Base-by-base conservation (phyloP, 495 filamentous ascomycete species). In the Penicillium herquei region DNA sequence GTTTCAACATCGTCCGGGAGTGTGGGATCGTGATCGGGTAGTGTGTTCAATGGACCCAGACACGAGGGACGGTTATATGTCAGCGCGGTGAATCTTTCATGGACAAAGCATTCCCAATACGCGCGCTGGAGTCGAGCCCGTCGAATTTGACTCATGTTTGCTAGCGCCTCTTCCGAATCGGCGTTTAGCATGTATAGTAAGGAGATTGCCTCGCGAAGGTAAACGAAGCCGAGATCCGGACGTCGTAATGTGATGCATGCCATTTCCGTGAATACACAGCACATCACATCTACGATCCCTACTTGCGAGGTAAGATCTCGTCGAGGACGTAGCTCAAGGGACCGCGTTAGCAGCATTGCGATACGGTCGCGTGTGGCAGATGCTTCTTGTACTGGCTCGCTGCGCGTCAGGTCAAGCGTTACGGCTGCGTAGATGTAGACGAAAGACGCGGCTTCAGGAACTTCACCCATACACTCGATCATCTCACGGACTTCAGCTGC, bases 71-170 rank as follows among this genome's bases (percentile, higher is more conserved):
- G 52, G 42, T 58, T 63, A 39, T 66, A 61, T 14, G 59, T 60
- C 12, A 70, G 55, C 8, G 67, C 61, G 34, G 64, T 68, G 51
- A 70, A 70, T 0, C 64, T 64, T 55, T 70, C 67, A 49, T 70
- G 67, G 48, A 70, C 65, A 55, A 70, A 70, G 31, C 67, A 70
- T 32, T 68, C 59, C 62, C 63, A 70, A 53, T 70, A 70, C 7
- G 57, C 63, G 12, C 67, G 57, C 40, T 66, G 67, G n/a, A 61
- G 58, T 9, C 65, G 62, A 21, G 64, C 56, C 6, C 67, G 62
- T 35, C 66, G 65, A 2, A 55, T 17, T 18, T 52, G 30, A 17
- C 57, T 54, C 2, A 70, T 47, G n/a, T 32, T 39, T 5, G 43
- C 42, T 39, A 66, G 44, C 2, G 32, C 33, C 7, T 62, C 43